Conservation (phyloP, 768 basidiomycete genomes). For the Suillus lakei region DNA sequence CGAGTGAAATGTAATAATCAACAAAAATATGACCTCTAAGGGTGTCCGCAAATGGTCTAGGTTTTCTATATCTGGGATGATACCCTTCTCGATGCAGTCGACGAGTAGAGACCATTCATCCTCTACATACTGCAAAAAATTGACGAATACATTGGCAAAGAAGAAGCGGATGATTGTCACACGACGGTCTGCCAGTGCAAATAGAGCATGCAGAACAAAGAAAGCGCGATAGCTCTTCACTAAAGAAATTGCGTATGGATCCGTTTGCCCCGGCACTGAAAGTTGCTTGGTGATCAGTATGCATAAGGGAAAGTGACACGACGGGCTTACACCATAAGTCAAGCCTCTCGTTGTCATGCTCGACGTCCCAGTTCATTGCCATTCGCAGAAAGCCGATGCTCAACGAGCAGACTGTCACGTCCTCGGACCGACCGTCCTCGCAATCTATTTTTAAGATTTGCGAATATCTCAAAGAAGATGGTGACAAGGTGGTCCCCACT, state of each 20-base stretch:
- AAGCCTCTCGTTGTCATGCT: neutral
- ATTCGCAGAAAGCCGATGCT: neutral
- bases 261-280: constrained; percentile 17
- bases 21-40: constrained; percentile 15
- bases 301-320: neutral
- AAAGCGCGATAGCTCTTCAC: constrained; percentile 21
- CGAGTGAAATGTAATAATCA: neutral
- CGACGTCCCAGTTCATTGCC: neutral
- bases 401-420: neutral
- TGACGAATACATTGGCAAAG: constrained; percentile 17
- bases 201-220: constrained; percentile 25
- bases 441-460: neutral
- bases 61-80: constrained; percentile 19
- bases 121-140: constrained; percentile 19
- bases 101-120: constrained; percentile 24
- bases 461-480: neutral
- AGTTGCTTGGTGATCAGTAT: neutral
- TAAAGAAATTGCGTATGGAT: constrained; percentile 21
- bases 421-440: neutral
- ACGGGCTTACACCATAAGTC: neutral
- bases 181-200: constrained; percentile 17
- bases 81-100: constrained; percentile 19
- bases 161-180: constrained; percentile 5
- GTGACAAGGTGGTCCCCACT: neutral
- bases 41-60: constrained; percentile 15